Base-by-base conservation (phyloP, 108 stramenopile species). In the Skeletonema marinoi region DNA sequence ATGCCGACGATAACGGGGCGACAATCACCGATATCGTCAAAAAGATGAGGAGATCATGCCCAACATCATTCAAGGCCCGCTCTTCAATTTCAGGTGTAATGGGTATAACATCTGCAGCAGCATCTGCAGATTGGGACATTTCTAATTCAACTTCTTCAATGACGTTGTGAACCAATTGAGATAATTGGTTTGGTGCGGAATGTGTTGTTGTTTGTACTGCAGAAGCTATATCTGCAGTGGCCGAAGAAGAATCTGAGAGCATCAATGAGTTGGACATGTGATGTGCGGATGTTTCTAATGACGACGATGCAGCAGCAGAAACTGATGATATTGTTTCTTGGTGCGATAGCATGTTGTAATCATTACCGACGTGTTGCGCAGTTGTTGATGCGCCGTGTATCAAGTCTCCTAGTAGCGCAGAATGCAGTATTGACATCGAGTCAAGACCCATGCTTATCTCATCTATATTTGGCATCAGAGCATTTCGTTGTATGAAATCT, bases 31-130 rank as follows among this genome's bases (percentile, higher is more conserved):
- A 76, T 29, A 80, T 78, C 19, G 78, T 75, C 11, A 92, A 60
- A 68, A 92, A 89, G 13, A 85, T 80, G 51, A 92, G 83, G 63
- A 92, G 76, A 64, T 92, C 91, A 59, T 85, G 86, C 4, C 91
- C 91, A 17, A 88, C 54, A 39, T 78, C 60, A 10, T 74, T 74
- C 30, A 88, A 42, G 25, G 79, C 63, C 5, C 61, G 51, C 17
- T 76, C 75, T 66, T 84, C 83, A 54, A 84, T 84, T 62, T 76
- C 75, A 13, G 75, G 78, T 12, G 78, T 84, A 6, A 84, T 65
- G 13, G 35, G 25, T 6, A 63, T 56, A 10, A 21, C 48, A 29
- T 31, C 14, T 10, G 38, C 63, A 11, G 32, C 19, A 54, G 42
- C n/a, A 42, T 32, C 3, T 2, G 68, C 46, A 35, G 68, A 71